Evolutionary conservation across 2,329 filamentous ascomycete species (phyloP).

Genomic region (Leptographium flavum): DNA sequence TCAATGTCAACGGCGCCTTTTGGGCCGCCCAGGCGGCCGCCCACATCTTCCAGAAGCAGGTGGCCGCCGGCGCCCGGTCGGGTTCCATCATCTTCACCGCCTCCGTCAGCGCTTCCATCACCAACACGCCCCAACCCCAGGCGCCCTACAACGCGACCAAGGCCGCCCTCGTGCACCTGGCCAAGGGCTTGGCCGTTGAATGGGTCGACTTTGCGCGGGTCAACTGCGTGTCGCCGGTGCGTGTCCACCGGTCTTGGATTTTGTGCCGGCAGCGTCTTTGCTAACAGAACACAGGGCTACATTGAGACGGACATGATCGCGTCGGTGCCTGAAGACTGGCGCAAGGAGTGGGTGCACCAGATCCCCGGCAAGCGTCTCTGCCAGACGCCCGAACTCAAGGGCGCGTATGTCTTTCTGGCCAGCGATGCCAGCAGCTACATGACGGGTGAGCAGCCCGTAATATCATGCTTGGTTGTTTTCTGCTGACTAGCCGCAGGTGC

Average conservation of each 20-base stretch:
- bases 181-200: conserved; percentile 58
- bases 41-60: neutral
- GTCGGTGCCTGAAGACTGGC: conserved; percentile 52
- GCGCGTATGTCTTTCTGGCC: conserved; percentile 44
- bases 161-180: conserved; percentile 44
- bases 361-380: conserved; percentile 32
- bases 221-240: conserved; percentile 56
- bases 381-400: conserved; percentile 42
- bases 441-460: neutral
- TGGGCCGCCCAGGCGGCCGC: conserved; percentile 28
- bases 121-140: conserved; percentile 63
- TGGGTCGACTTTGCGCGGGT: conserved; percentile 61
- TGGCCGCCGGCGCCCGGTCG: neutral
- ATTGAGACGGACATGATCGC: conserved; percentile 38
- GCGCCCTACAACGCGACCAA: conserved; percentile 62
- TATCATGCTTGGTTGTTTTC: neutral
- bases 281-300: conserved; percentile 14
- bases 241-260: neutral
- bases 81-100: conserved; percentile 25
- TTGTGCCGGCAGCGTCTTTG: neutral
- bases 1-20: conserved; percentile 27
- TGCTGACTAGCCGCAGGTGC: neutral
- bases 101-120: conserved; percentile 54
- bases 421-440: conserved; percentile 37
- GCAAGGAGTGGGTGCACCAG: conserved; percentile 51